Evolutionary conservation across 768 basidiomycete species (phyloP).

Genomic region (Phaeotremella fagi): DNA sequence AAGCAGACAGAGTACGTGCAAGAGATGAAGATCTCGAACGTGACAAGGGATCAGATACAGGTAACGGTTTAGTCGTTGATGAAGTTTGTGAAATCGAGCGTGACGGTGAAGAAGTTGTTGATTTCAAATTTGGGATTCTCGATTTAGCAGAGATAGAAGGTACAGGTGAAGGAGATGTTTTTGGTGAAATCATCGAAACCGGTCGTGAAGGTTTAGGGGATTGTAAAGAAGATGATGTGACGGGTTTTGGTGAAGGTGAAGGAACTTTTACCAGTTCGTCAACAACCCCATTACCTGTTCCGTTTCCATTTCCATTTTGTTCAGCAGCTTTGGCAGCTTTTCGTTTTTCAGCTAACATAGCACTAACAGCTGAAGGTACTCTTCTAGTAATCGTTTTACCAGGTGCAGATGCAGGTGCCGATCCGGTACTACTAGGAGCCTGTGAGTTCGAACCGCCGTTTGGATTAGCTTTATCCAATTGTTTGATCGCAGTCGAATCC

Average conservation of each 20-base stretch:
- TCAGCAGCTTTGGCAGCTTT: conserved; percentile 65
- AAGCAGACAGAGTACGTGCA: conserved; percentile 3
- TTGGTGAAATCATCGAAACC: conserved; percentile 42
- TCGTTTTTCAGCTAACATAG: conserved; percentile 82
- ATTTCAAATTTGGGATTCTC: no score
- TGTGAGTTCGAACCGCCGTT: conserved; percentile 30
- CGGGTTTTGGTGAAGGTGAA: conserved; percentile 43
- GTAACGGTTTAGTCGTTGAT: not conserved
- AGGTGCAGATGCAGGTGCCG: conserved; percentile 51
- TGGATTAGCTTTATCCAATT: conserved; percentile 80
- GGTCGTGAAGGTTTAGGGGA: conserved; percentile 11
- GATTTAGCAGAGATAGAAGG: not conserved
- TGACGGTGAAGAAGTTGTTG: not conserved
- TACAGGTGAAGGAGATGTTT: conserved; percentile 50
- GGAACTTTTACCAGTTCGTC: conserved; percentile 48
- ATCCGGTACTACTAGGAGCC: conserved; percentile 50
- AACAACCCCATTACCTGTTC: conserved; percentile 49
- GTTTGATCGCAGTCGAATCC: conserved; percentile 67
- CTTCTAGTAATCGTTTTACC: conserved; percentile 54
- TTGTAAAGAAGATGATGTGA: conserved; percentile 49
- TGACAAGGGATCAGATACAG: conserved; percentile 1
- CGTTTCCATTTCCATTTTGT: conserved; percentile 52
- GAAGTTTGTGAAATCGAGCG: not conserved
- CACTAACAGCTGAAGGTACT: conserved; percentile 78
- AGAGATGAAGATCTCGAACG: conserved; percentile 15